Conservation (phyloP, 108 stramenopile genomes). For the Cyclotella sp. region DNA sequence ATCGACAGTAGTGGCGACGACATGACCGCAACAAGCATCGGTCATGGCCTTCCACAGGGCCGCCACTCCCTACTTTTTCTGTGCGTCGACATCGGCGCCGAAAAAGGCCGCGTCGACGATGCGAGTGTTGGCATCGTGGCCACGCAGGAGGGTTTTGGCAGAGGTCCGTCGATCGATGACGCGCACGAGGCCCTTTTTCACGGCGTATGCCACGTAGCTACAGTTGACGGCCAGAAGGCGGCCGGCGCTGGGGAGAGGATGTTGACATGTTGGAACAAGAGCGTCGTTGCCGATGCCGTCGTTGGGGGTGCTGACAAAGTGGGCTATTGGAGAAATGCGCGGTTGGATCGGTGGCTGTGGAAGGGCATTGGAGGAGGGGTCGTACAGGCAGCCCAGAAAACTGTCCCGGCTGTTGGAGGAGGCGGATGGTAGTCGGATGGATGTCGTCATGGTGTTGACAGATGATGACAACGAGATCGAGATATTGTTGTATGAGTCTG, state of each 20-base stretch:
- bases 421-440: too few relatives aligned
- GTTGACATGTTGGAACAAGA: neutral
- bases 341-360: slow-evolving; percentile 39
- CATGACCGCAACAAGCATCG: slow-evolving; percentile 8
- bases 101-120: slow-evolving; percentile 55
- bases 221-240: slow-evolving; percentile 70
- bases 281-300: slow-evolving; percentile 43
- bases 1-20: slow-evolving; percentile 54
- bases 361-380: too few relatives aligned
- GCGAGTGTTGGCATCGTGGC: slow-evolving; percentile 44
- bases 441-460: too few relatives aligned
- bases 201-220: slow-evolving; percentile 79
- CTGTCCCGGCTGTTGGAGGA: too few relatives aligned
- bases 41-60: slow-evolving; percentile 21
- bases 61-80: slow-evolving; percentile 15
- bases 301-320: slow-evolving; percentile 41
- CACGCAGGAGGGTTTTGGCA: slow-evolving; percentile 66
- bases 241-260: slow-evolving; percentile 33
- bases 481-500: too few relatives aligned
- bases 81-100: slow-evolving; percentile 16
- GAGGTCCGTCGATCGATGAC: slow-evolving; percentile 71
- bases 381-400: too few relatives aligned
- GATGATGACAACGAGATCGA: too few relatives aligned
- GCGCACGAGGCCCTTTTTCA: too few relatives aligned
- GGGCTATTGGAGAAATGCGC: slow-evolving; percentile 45